A percentile compares a stretch with the other conserved stretches of the same genome.
Conservation (phyloP, 2,329 filamentous ascomycete genomes). For the Colletotrichum somersetense region DNA sequence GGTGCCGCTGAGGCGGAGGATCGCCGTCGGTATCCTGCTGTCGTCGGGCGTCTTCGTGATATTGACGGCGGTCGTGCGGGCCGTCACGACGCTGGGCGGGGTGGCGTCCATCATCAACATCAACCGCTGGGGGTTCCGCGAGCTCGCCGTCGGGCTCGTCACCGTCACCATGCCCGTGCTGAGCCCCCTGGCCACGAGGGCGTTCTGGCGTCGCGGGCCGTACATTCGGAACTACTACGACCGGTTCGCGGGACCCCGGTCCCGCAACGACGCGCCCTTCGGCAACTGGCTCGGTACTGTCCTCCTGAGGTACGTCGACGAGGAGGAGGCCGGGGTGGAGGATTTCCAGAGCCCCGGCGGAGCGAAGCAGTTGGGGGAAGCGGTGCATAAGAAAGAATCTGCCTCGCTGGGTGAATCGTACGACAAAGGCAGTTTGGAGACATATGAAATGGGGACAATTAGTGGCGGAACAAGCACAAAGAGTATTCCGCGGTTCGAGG, state of each 20-base stretch:
- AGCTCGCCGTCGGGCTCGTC: constrained; percentile 45
- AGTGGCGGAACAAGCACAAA: constrained; percentile 25
- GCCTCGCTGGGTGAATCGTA: neutral
- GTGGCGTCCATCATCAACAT: constrained; percentile 47
- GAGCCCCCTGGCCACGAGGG: constrained; percentile 36
- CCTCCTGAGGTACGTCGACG: constrained; percentile 33
- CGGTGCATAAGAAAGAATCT: neutral
- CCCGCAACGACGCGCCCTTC: constrained; percentile 22
- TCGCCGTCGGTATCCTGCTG: constrained; percentile 45
- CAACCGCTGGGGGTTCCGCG: constrained; percentile 42
- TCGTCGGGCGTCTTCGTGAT: constrained; percentile 48
- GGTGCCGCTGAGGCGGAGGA: constrained; percentile 37
- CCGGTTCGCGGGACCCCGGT: neutral
- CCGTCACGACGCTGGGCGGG: constrained; percentile 42
- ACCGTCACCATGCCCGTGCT: constrained; percentile 43
- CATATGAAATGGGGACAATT: constrained; percentile 12
- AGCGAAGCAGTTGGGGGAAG: constrained; percentile 10
- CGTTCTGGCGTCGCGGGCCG: constrained; percentile 41
- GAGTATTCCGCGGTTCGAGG: constrained; percentile 5
- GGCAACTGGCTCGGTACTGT: constrained; percentile 30
- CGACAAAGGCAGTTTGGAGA: neutral
- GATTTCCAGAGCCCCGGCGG: neutral
- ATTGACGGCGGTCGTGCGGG: constrained; percentile 46
- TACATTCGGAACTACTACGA: constrained; percentile 38
- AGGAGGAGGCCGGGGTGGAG: neutral